Base-by-base conservation (phyloP, 2,329 filamentous ascomycete genomes). In the Coniochaeta pulveracea region DNA sequence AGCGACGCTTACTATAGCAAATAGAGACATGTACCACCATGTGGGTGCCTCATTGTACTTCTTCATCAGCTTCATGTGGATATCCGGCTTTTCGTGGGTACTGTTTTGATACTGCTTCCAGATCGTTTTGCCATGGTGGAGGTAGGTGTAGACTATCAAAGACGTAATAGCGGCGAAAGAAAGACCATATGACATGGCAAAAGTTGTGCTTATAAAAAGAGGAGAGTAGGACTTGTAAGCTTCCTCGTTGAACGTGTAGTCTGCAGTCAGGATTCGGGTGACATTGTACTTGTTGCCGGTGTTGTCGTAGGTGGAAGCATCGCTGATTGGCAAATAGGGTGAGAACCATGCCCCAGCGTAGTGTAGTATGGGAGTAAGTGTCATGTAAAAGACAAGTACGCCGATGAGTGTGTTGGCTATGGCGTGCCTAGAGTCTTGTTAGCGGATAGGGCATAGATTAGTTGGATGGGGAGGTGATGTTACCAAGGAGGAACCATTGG, bases 351-450 rank as follows among this genome's bases (percentile, higher is more conserved):
- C 57, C 8, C 74, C 73, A 6, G 61, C 69, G 47, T 76, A 86
- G 49, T 85, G 79, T 12, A 85, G 55, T 5, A 66, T 56, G 0
- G 69, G 60, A 2, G 71, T 62, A 3, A 66, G 54, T n/a, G 80
- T 51, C 37, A 82, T 65, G 47, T 73, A 82, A 48, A 80, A 83
- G 2, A 68, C 17, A 2, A 80, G 60, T 18, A 83, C 69, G 11
- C 79, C 79, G 21, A 83, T 71, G 25, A 81, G 51, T 0, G 76
- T 82, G 47, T 85, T 85, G 37, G 74, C 77, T 41, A 84, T 84
- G 7, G 78, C 80, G 48, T 78, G 72, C 75, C 66, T 70, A 37
- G 24, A 34, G 33, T 14, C 11, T 15, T 35, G 12, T 36, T 19
- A 36, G 17, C 16, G 3, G 3, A n/a, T n/a, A n/a, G n/a, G n/a